Evolutionary conservation across 2,329 filamentous ascomycete species (phyloP), one percentile per base, ranked within the genome.

Genomic region (Parafenestella ontariensis): DNA sequence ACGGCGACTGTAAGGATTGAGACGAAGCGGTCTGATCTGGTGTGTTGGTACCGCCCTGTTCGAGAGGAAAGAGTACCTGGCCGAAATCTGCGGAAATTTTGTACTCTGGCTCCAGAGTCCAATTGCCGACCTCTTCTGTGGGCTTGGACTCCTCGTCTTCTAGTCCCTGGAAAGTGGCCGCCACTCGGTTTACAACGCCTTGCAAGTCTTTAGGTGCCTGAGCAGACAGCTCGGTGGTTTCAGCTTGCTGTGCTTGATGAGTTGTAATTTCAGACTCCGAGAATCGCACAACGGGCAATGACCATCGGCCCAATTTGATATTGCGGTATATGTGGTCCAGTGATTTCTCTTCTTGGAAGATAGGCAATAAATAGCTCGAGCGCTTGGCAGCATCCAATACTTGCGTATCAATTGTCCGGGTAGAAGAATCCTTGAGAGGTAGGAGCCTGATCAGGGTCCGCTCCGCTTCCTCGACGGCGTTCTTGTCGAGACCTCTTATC

Each of bases 371-470:
- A 43, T 67, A 62, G 15, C 49, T 54, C 8, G 60, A 18, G 5
- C 53, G 43, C 20, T 54, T 55, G 3, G 45, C 52, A 46, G 48
- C 52, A 18, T 63, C 54, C 17, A 69, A 18, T 24, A 46, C 48
- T 2, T 61, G 62, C 4, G 52, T 61, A 29, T 74, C 66, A 18
- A 68, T 56, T 9, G 62, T 64, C 20, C 52, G 54, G 8, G 17
- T 40, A 15, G 43, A 47, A 15, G 42, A 15, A 11, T 58, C 44
- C 21, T 66, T 60, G 8, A 70, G 42, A 4, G 68, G 69, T 11
- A 76, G 49, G 23, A 75, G 52, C 26, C 54, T 63, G 17, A 72
- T 40, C 11, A 76, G 56, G 24, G 54, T 58, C 7, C 71, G 67
- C 46, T 65, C 59, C 28, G 73, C 73, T 43, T 74, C 69, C 18